Conservation (phyloP, 805 yeast genomes). For the Teunomyces panamensis region DNA sequence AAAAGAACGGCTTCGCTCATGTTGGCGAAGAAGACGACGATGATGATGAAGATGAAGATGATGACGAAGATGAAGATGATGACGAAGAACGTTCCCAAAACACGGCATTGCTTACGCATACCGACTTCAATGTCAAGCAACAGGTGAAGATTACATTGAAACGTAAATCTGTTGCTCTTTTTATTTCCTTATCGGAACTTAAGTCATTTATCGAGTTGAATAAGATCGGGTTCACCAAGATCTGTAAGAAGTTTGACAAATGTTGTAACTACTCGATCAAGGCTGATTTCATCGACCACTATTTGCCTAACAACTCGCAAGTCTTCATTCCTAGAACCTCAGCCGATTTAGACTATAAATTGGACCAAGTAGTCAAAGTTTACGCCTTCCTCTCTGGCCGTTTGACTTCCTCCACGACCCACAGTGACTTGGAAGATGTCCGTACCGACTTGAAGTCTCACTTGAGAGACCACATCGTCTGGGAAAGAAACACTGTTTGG, state of each 20-base stretch:
- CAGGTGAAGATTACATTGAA: slow-evolving; percentile 62
- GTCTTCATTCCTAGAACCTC: slow-evolving; percentile 48
- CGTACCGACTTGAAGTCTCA: slow-evolving; percentile 47
- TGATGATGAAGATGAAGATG: slow-evolving; percentile 35
- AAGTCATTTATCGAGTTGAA: slow-evolving; percentile 82
- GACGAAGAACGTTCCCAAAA: slow-evolving; percentile 24
- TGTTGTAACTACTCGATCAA: slow-evolving; percentile 62
- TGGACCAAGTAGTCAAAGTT: slow-evolving; percentile 50
- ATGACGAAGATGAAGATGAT: slow-evolving; percentile 27
- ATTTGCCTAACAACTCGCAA: slow-evolving; percentile 46
- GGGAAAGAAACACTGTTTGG: slow-evolving; percentile 99
- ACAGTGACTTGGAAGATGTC: slow-evolving; percentile 40
- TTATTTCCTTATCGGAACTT: slow-evolving; percentile 76
- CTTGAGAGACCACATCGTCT: slow-evolving; percentile 87
- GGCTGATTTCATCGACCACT: slow-evolving; percentile 49
- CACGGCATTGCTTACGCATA: slow-evolving; percentile 49
- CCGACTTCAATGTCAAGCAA: slow-evolving; percentile 47
- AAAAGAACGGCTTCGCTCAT: slow-evolving; percentile 11
- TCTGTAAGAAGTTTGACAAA: slow-evolving; percentile 89
- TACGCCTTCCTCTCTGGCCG: slow-evolving; percentile 47
- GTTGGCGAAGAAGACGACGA: slow-evolving; percentile 11
- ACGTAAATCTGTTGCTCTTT: slow-evolving; percentile 61
- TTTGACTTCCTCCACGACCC: slow-evolving; percentile 47
- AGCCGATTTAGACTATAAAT: slow-evolving; percentile 42
- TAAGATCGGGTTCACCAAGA: slow-evolving; percentile 84